Percentiles rank a stretch among this genome's conserved stretches.
These are phyloP conservation scores for Eimeria maxima DNA, from an alignment of 169 alveolate genomes.

Conservation along the genomic window DNA sequence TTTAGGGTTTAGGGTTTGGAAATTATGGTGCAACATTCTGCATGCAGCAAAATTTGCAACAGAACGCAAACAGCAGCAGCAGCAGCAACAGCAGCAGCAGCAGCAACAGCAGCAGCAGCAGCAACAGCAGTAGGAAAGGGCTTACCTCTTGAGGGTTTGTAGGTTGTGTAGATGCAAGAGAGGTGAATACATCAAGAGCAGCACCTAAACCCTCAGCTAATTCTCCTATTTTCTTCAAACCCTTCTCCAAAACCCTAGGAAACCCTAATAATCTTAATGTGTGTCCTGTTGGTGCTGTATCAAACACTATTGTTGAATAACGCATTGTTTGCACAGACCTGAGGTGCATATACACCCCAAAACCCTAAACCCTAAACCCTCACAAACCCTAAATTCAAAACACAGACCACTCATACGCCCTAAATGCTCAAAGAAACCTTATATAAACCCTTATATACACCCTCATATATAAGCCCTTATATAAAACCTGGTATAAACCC, in stretches of 20 bases:
- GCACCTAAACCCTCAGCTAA: constrained; percentile 91
- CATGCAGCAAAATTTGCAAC: not conserved
- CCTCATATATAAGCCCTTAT: not conserved
- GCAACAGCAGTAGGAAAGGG: not conserved
- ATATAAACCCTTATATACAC: not conserved
- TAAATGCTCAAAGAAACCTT: not conserved
- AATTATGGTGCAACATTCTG: constrained; percentile 14
- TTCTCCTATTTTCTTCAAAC: constrained; percentile 93
- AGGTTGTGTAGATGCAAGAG: constrained; percentile 77
- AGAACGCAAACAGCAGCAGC: not conserved
- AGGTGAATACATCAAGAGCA: constrained; percentile 86
- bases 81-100: not conserved
- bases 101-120: not conserved
- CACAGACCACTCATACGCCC: not conserved
- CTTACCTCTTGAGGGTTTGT: constrained; percentile 81
- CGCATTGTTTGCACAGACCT: constrained; percentile 96
- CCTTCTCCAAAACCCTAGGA: constrained; percentile 97
- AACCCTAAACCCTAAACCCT: constrained; percentile 3
- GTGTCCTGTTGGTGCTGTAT: constrained; percentile 99
- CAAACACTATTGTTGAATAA: constrained; percentile 97
- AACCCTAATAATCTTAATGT: constrained; percentile 98
- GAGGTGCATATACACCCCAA: not conserved
- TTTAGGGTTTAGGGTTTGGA: constrained; percentile 73
- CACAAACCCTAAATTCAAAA: not conserved
- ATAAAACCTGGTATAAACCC: not conserved